These are phyloP conservation scores for Huntiella abstrusa DNA, from an alignment of 2,329 filamentous ascomycete species.

Conservation along the genomic window DNA sequence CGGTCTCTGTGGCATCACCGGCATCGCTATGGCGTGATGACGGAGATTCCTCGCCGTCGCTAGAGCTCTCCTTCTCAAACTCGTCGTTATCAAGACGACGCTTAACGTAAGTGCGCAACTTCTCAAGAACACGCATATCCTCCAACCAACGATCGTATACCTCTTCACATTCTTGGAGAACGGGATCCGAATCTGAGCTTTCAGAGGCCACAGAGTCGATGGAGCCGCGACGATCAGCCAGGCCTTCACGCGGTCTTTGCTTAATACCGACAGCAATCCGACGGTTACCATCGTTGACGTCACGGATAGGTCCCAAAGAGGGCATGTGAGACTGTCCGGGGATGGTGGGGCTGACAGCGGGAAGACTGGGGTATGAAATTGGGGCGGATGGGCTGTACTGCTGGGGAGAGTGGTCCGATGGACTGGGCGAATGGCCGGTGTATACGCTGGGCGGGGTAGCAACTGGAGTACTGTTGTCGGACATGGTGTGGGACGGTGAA, in stretches of 20 bases:
- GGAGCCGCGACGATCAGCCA: constrained; percentile 20
- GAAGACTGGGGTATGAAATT: constrained; percentile 53
- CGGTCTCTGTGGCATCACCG: constrained; percentile 3
- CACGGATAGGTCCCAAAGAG: constrained; percentile 50
- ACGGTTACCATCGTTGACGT: constrained; percentile 42
- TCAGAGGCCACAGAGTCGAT: constrained; percentile 29
- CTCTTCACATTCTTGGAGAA: constrained; percentile 38
- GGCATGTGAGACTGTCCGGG: constrained; percentile 49
- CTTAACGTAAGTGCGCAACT: constrained; percentile 37
- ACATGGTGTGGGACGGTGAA: constrained; percentile 39
- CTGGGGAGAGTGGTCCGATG: constrained; percentile 51
- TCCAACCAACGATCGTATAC: constrained; percentile 47
- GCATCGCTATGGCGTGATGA: not conserved
- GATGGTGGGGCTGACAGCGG: constrained; percentile 49
- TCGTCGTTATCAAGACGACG: constrained; percentile 37
- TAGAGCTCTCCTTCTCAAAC: constrained; percentile 24
- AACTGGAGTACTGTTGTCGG: constrained; percentile 52
- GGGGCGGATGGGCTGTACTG: constrained; percentile 41
- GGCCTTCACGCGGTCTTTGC: constrained; percentile 33
- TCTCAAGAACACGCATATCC: constrained; percentile 46
- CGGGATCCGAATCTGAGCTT: constrained; percentile 32
- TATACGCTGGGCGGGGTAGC: constrained; percentile 64
- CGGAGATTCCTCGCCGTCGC: constrained; percentile 13
- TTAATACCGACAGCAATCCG: constrained; percentile 46
- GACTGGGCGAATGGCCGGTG: constrained; percentile 54